Evolutionary conservation across 2,329 filamentous ascomycete species (phyloP).

Genomic region (Trichoderma gracile): DNA sequence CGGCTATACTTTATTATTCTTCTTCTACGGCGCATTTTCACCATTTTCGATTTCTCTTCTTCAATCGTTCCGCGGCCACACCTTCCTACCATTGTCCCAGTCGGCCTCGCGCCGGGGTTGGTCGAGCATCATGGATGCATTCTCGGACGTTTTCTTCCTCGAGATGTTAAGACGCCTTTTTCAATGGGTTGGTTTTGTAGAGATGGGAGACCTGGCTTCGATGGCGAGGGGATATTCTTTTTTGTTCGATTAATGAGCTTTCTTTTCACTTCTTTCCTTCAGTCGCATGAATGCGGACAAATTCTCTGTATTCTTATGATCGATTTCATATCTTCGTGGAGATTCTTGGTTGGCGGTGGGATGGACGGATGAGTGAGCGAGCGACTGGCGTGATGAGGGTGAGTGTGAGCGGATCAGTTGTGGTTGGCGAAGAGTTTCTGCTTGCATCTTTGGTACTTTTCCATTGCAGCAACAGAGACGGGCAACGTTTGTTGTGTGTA

Average conservation of each 20-base stretch:
- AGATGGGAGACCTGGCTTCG: conserved; percentile 17
- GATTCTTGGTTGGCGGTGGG: background rate
- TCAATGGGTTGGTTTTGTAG: conserved; percentile 28
- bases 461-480: conserved; percentile 2
- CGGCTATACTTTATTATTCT: conserved; percentile 16
- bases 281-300: conserved; percentile 19
- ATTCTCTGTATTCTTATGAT: conserved; percentile 16
- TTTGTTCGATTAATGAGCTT: conserved; percentile 31
- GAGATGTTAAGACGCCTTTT: conserved; percentile 29
- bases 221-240: conserved; percentile 20
- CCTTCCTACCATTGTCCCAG: background rate
- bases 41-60: conserved; percentile 24
- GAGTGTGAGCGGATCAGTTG: background rate
- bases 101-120: background rate
- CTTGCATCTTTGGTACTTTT: background rate
- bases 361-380: too few relatives aligned
- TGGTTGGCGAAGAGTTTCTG: conserved; percentile 5
- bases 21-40: conserved; percentile 26
- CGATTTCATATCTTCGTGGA: conserved; percentile 12
- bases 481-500: background rate
- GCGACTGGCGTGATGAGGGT: background rate
- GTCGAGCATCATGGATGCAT: conserved; percentile 1
- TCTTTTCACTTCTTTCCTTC: conserved; percentile 23
- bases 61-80: conserved; percentile 25
- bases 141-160: conserved; percentile 26